Evolutionary conservation across 1,139 yeast species (phyloP).

Genomic region (Insectozyma bohioensis): DNA sequence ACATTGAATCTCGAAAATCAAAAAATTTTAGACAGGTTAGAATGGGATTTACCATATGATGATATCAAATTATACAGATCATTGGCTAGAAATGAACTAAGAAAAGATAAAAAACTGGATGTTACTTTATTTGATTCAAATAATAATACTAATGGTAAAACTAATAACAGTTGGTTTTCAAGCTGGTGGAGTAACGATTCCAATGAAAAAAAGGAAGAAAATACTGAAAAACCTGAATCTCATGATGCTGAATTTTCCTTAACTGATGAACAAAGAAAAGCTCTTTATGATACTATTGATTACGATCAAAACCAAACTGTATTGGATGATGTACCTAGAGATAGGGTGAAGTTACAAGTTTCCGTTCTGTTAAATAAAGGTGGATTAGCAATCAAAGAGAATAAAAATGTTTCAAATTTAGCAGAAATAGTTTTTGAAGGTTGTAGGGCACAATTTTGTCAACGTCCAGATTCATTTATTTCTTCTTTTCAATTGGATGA

Average conservation of each 20-base stretch:
- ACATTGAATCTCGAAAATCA: conserved; percentile 34
- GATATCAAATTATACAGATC: conserved; percentile 86
- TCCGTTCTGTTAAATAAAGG: conserved; percentile 74
- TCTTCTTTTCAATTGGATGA: conserved; percentile 76
- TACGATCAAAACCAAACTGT: conserved; percentile 71
- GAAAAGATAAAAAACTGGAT: conserved; percentile 46
- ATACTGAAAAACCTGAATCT: conserved; percentile 13
- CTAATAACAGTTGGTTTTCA: conserved; percentile 52
- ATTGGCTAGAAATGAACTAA: conserved; percentile 64
- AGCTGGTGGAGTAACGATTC: conserved; percentile 54
- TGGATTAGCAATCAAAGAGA: conserved; percentile 61
- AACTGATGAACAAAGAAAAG: conserved; percentile 70
- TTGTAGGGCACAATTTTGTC: conserved; percentile 69
- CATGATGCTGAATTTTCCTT: conserved; percentile 36
- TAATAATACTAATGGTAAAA: conserved; percentile 12
- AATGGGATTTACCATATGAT: conserved; percentile 63
- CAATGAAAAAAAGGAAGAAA: conserved; percentile 10
- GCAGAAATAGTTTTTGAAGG: conserved; percentile 85
- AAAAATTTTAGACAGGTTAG: conserved; percentile 51
- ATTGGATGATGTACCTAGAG: conserved; percentile 68
- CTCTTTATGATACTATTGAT: conserved; percentile 90
- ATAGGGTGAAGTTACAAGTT: conserved; percentile 65
- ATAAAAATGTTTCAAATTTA: conserved; percentile 41
- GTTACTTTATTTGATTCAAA: conserved; percentile 11
- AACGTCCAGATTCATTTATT: conserved; percentile 76